These are phyloP conservation scores for Multifurca ochricompacta DNA, from an alignment of 768 basidiomycete species.

Conservation along the genomic window DNA sequence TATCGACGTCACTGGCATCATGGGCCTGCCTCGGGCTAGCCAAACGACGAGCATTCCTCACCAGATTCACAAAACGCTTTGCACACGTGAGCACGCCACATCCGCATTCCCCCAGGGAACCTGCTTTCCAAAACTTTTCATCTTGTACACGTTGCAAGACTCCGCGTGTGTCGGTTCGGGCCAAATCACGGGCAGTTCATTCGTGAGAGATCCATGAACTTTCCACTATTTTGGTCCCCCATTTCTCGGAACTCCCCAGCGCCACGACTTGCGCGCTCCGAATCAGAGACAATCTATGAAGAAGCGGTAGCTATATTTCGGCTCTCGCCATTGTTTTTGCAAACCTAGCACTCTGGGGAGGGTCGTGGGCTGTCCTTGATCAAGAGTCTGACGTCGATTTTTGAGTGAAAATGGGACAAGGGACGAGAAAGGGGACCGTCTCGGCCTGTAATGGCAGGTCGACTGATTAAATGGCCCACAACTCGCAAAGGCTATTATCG, in stretches of 20 bases:
- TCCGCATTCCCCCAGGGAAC: conserved; percentile 19
- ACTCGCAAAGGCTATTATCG: conserved; percentile 5
- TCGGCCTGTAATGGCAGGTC: conserved; percentile 12
- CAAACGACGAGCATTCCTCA: conserved; percentile 20
- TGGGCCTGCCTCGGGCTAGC: conserved; percentile 18
- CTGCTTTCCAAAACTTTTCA: conserved; percentile 17
- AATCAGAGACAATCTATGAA: conserved; percentile 20
- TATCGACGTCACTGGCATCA: conserved; percentile 20
- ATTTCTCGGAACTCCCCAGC: conserved; percentile 3
- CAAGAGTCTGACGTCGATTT: conserved; percentile 16
- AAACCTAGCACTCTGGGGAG: conserved; percentile 4
- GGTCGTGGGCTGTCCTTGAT: conserved; percentile 16
- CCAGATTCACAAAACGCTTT: conserved; percentile 19
- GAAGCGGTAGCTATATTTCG: conserved; percentile 10
- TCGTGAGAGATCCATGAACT: conserved; percentile 13
- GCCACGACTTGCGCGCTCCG: conserved; percentile 21
- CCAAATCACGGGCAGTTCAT: conserved; percentile 16
- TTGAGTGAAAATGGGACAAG: not conserved
- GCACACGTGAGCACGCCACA: conserved; percentile 21
- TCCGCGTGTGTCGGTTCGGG: conserved; percentile 19
- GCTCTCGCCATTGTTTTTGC: conserved; percentile 4
- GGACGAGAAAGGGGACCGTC: not conserved
- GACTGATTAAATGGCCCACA: conserved; percentile 10
- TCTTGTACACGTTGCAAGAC: conserved; percentile 18
- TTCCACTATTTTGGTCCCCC: conserved; percentile 5